Percentiles rank a stretch among this genome's conserved stretches.
Conservation (phyloP, 805 yeast species). For the Zygosaccharomyces rouxii region DNA sequence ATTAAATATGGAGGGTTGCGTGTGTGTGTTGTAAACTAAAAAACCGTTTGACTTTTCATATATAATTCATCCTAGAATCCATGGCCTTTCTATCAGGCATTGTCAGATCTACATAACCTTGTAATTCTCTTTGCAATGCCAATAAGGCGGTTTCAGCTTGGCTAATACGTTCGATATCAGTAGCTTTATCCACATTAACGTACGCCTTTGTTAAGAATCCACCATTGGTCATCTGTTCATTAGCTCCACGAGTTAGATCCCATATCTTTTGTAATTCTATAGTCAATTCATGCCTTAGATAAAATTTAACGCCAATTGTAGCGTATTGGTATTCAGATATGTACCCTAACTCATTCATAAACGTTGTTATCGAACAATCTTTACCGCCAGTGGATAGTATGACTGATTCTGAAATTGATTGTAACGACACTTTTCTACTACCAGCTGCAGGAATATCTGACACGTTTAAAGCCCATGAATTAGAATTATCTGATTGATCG, state of each 20-base stretch:
- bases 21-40: background rate
- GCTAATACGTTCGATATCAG: constrained; percentile 69
- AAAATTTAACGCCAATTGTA: constrained; percentile 29
- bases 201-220: constrained; percentile 57
- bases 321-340: constrained; percentile 43
- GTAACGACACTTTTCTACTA: constrained; percentile 55
- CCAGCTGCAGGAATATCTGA: constrained; percentile 78
- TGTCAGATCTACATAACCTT: constrained; percentile 61
- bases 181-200: constrained; percentile 64
- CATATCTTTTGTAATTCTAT: constrained; percentile 29
- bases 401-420: constrained; percentile 57
- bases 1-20: background rate
- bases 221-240: constrained; percentile 50
- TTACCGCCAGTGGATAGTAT: constrained; percentile 30
- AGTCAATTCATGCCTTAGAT: constrained; percentile 29
- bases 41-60: constrained; percentile 8
- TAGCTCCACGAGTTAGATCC: constrained; percentile 29
- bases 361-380: constrained; percentile 34
- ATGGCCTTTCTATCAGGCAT: constrained; percentile 75
- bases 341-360: constrained; percentile 68
- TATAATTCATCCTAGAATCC: constrained; percentile 61
- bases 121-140: constrained; percentile 57
- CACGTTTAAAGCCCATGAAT: constrained; percentile 57
- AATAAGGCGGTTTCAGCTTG: constrained; percentile 61
- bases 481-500: constrained; percentile 8